Conservation (phyloP, 2,329 filamentous ascomycete genomes). For the Tetracladium maxilliforme region DNA sequence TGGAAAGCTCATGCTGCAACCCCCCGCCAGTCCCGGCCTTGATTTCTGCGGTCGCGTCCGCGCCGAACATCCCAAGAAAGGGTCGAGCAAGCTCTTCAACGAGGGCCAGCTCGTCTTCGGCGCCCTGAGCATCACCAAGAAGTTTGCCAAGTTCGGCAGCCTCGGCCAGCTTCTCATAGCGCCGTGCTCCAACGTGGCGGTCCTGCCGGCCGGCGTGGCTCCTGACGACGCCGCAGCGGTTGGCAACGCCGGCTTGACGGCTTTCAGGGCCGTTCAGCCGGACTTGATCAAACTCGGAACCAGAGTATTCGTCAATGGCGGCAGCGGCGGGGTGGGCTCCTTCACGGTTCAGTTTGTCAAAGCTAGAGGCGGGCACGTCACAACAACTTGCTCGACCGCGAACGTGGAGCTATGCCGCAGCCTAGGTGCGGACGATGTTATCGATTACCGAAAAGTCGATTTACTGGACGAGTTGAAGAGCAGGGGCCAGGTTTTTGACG, state of each 20-base stretch:
- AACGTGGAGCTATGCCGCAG: conserved; percentile 41
- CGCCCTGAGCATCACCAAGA: conserved; percentile 9
- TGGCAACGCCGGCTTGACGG: conserved; percentile 29
- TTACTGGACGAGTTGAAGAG: conserved; percentile 2
- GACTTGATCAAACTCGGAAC: conserved; percentile 32
- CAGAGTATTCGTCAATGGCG: conserved; percentile 49
- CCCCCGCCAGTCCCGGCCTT: conserved; percentile 30
- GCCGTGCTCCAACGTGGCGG: no score
- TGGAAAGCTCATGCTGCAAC: conserved; percentile 19
- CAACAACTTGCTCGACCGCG: conserved; percentile 37
- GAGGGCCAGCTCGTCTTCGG: conserved; percentile 31
- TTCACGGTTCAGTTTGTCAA: conserved; percentile 52
- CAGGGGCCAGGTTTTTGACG: conserved; percentile 1
- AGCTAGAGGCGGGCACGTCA: conserved; percentile 40
- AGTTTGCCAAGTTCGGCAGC: no score
- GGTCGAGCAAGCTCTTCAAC: conserved; percentile 13
- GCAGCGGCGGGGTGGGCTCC: conserved; percentile 44
- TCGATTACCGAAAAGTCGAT: no score
- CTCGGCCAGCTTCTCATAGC: no score
- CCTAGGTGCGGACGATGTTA: conserved; percentile 47
- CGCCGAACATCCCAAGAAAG: conserved; percentile 15
- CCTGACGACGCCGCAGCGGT: conserved; percentile 24
- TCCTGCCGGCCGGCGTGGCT: conserved; percentile 27
- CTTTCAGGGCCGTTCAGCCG: conserved; percentile 29
- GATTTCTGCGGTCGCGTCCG: conserved; percentile 32